Conservation (phyloP, 257 asterid genomes). For the Solanum pimpinellifolium region DNA sequence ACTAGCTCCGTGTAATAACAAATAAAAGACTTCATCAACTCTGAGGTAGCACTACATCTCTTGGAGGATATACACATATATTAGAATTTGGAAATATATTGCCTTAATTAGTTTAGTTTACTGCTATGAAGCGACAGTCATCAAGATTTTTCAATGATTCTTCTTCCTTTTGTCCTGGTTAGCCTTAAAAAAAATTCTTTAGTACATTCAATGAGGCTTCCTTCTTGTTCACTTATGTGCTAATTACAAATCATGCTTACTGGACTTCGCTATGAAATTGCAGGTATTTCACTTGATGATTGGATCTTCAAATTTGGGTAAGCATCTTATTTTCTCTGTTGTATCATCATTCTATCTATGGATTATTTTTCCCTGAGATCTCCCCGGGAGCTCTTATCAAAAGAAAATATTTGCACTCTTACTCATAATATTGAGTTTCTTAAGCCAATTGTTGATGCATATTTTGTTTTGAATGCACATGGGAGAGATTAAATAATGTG, state of each 20-base stretch:
- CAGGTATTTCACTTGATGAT: slow-evolving; percentile 95
- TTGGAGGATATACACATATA: background rate
- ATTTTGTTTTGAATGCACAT: background rate
- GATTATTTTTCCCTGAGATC: background rate
- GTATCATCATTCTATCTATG: background rate
- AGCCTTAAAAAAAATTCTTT: background rate
- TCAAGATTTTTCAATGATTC: background rate
- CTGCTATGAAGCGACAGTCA: background rate
- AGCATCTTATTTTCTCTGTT: slow-evolving; percentile 11
- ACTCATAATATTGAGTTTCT: background rate
- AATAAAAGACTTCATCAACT: background rate
- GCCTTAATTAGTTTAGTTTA: background rate
- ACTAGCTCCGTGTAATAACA: background rate
- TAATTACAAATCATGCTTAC: background rate
- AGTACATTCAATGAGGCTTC: background rate
- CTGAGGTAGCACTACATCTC: background rate
- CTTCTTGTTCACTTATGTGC: background rate
- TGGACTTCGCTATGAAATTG: slow-evolving; percentile 14
- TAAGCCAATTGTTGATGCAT: slow-evolving; percentile 1
- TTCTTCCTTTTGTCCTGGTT: background rate
- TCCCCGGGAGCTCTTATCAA: background rate
- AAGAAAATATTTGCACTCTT: background rate
- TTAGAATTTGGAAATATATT: background rate
- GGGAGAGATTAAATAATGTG: background rate
- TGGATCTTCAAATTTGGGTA: slow-evolving; percentile 85